A percentile compares a stretch with the other conserved stretches of the same genome.
These are phyloP conservation scores for Pichia pseudocactophila DNA, from an alignment of 805 yeast species.

Conservation along the genomic window DNA sequence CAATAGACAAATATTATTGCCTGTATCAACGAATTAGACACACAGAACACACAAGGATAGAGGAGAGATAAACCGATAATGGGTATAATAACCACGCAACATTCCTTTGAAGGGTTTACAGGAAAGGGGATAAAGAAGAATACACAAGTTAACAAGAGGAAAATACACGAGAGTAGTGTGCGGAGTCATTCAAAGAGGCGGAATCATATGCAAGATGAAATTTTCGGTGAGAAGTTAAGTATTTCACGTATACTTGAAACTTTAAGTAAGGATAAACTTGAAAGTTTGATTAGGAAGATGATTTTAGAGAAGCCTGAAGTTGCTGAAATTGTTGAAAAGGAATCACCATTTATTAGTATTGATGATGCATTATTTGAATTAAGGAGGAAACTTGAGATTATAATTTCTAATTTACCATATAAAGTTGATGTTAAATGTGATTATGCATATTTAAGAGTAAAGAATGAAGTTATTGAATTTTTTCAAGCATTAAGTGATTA, in stretches of 20 bases:
- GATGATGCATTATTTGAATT: constrained; percentile 44
- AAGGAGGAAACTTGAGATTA: constrained; percentile 34
- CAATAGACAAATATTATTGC: too few relatives aligned
- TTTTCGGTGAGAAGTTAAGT: constrained; percentile 54
- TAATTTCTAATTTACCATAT: constrained; percentile 55
- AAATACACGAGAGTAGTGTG: background rate
- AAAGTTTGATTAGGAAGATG: constrained; percentile 41
- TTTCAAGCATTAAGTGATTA: constrained; percentile 66
- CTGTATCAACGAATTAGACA: too few relatives aligned
- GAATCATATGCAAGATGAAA: constrained; percentile 15
- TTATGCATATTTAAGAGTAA: constrained; percentile 68
- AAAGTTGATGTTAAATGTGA: constrained; percentile 66
- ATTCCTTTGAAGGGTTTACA: background rate
- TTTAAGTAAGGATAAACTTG: constrained; percentile 48
- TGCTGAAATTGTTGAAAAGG: constrained; percentile 36
- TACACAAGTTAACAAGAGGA: background rate
- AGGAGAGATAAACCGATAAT: background rate
- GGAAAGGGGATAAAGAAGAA: background rate
- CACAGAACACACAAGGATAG: too few relatives aligned
- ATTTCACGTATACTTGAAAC: constrained; percentile 58
- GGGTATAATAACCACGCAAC: background rate
- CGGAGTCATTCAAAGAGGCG: background rate
- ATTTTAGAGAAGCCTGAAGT: constrained; percentile 58
- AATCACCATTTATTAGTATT: constrained; percentile 53
- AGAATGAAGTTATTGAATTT: constrained; percentile 59